Evolutionary conservation across 2,329 filamentous ascomycete species (phyloP).

Genomic region (Ophiostoma fasciatum): DNA sequence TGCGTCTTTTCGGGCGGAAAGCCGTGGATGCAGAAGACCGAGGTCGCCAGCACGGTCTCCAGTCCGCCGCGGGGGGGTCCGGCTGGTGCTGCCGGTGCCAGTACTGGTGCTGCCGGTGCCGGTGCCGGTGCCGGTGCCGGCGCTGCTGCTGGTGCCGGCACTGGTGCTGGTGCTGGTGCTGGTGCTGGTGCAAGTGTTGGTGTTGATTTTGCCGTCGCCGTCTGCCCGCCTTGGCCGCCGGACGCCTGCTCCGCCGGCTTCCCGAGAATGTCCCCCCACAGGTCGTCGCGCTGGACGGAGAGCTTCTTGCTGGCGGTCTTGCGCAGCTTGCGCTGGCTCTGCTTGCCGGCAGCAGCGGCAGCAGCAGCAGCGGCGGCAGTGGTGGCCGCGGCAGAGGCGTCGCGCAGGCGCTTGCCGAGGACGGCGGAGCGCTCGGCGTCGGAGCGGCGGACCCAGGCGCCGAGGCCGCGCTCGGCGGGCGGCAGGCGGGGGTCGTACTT

Average conservation of each 20-base stretch:
- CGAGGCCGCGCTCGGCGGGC: slow-evolving; percentile 54
- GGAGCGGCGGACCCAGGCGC: slow-evolving; percentile 55
- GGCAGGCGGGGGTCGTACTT: slow-evolving; percentile 66
- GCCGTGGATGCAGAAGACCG: slow-evolving; percentile 44
- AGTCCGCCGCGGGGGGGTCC: slow-evolving; percentile 21
- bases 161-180: not conserved
- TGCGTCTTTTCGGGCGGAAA: slow-evolving; percentile 38
- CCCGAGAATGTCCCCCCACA: slow-evolving; percentile 85
- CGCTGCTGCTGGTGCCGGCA: not conserved
- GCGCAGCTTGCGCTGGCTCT: slow-evolving; percentile 65
- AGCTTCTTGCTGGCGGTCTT: slow-evolving; percentile 78
- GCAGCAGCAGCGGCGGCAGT: slow-evolving; percentile 17
- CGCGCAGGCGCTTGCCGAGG: slow-evolving; percentile 45
- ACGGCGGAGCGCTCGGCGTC: slow-evolving; percentile 24
- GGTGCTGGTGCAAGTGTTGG: not conserved
- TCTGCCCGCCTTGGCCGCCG: not conserved
- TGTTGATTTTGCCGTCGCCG: too few species aligned
- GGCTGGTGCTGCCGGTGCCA: not conserved
- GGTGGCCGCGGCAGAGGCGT: too few species aligned
- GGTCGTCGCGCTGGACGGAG: slow-evolving; percentile 58
- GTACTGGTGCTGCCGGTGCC: too few species aligned
- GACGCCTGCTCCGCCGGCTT: not conserved
- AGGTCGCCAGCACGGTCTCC: slow-evolving; percentile 32
- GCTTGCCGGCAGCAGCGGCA: slow-evolving; percentile 26
- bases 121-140: too few species aligned